These are phyloP conservation scores for Nakazawaea siamensis DNA, from an alignment of 805 yeast species.

Conservation along the genomic window DNA sequence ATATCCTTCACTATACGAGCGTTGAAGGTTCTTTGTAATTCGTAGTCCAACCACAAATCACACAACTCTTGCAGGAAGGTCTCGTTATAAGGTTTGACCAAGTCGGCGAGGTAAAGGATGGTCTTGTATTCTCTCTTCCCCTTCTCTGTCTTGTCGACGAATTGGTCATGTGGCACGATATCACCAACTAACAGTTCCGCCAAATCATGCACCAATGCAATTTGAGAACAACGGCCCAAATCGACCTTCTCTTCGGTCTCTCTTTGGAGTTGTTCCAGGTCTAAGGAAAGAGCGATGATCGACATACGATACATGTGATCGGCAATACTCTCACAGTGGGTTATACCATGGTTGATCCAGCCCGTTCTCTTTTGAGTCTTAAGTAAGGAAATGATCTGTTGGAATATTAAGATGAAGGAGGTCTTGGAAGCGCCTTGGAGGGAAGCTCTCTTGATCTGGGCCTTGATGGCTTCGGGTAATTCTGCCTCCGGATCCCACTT, in stretches of 20 bases:
- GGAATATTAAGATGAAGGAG: constrained; percentile 24
- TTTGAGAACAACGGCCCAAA: constrained; percentile 66
- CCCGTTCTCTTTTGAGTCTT: constrained; percentile 87
- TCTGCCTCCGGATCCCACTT: constrained; percentile 37
- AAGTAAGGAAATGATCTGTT: constrained; percentile 59
- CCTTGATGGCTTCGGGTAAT: constrained; percentile 30
- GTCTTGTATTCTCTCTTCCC: constrained; percentile 74
- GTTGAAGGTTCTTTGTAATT: constrained; percentile 70
- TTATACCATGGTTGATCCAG: constrained; percentile 69
- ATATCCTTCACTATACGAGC: constrained; percentile 90
- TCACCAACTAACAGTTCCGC: constrained; percentile 95
- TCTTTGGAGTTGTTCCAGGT: constrained; percentile 16
- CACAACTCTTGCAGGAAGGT: constrained; percentile 55
- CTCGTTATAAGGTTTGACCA: constrained; percentile 59
- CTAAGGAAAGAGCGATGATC: constrained; percentile 64
- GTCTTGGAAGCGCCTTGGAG: constrained; percentile 11
- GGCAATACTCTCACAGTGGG: constrained; percentile 63
- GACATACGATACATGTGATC: constrained; percentile 97
- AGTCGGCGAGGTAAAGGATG: constrained; percentile 51
- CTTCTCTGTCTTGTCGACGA: constrained; percentile 68
- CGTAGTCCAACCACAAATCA: constrained; percentile 84
- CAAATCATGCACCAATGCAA: constrained; percentile 87
- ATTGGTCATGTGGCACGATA: constrained; percentile 71
- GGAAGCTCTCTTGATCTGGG: constrained; percentile 20
- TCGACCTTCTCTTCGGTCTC: constrained; percentile 36